A percentile compares a stretch with the other conserved stretches of the same genome.
phyloP scores from a whole-genome alignment of 192 early-diverging fungal genomes.

The Entomortierella beljakovae region DNA sequence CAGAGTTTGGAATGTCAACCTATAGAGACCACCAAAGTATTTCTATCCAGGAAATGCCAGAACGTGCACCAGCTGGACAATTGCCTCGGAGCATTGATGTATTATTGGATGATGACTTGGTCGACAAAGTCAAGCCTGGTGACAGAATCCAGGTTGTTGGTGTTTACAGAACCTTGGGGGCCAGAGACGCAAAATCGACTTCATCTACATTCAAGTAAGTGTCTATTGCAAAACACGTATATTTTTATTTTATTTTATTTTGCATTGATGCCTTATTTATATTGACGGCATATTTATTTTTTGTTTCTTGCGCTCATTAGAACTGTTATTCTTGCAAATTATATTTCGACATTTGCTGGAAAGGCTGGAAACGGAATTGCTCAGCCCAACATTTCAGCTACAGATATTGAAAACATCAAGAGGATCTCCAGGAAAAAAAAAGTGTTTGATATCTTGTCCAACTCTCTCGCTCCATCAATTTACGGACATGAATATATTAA shows the following conservation, averaged over 20 bases:
- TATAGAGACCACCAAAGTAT: constrained; percentile 96
- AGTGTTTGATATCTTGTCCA: constrained; percentile 85
- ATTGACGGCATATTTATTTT: not conserved
- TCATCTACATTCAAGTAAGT: constrained; percentile 89
- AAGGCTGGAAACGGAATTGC: constrained; percentile 82
- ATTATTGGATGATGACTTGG: constrained; percentile 95
- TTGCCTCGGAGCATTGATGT: constrained; percentile 95
- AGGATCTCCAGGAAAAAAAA: constrained; percentile 72
- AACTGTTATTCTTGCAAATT: constrained; percentile 90
- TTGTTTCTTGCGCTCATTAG: constrained; percentile 52
- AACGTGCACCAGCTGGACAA: constrained; percentile 94
- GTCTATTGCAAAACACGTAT: not conserved
- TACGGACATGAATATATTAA: constrained; percentile 96
- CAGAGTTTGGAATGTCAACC: constrained; percentile 90
- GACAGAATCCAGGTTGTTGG: constrained; percentile 96
- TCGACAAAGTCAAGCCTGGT: constrained; percentile 95
- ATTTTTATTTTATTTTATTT: not conserved
- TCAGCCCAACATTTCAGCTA: constrained; percentile 79
- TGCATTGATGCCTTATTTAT: not conserved
- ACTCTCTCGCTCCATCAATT: constrained; percentile 91
- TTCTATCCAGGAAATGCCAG: constrained; percentile 99
- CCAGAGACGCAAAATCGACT: constrained; percentile 75
- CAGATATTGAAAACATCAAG: constrained; percentile 89
- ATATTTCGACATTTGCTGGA: constrained; percentile 78
- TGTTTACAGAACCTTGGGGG: constrained; percentile 90